Evolutionary conservation across 1,139 yeast genomes (phyloP).

Genomic region (Pichia kudriavzevii): DNA sequence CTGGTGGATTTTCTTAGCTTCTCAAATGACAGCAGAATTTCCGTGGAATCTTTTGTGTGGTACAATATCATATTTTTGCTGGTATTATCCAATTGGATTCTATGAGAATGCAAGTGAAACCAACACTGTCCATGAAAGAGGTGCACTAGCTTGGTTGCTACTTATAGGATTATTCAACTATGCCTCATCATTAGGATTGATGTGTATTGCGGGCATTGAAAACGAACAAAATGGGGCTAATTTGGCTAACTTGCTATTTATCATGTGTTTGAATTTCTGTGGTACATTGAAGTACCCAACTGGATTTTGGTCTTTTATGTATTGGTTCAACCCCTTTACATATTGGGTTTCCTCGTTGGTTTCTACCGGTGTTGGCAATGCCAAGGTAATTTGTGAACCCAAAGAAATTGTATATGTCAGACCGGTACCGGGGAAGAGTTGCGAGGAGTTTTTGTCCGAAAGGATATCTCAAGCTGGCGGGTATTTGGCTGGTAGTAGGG

Average conservation of each 20-base stretch:
- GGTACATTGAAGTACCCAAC: conserved; percentile 49
- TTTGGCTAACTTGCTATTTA: conserved; percentile 36
- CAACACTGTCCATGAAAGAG: conserved; percentile 47
- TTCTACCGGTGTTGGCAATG: conserved; percentile 36
- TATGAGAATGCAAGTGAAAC: conserved; percentile 38
- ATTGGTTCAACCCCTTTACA: conserved; percentile 47
- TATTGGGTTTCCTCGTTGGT: conserved; percentile 44
- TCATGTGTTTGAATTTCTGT: conserved; percentile 46
- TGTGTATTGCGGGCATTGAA: conserved; percentile 34
- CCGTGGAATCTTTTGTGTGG: conserved; percentile 48
- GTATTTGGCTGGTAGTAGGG: conserved; percentile 36
- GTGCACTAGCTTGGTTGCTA: conserved; percentile 57
- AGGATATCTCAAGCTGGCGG: conserved; percentile 38
- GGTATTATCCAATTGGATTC: conserved; percentile 51
- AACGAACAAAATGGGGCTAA: conserved; percentile 38
- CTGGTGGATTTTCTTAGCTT: conserved; percentile 48
- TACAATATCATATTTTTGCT: conserved; percentile 42
- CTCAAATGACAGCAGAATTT: conserved; percentile 45
- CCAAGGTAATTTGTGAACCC: conserved; percentile 36
- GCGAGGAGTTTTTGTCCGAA: conserved; percentile 35
- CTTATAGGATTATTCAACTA: conserved; percentile 32
- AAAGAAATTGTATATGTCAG: conserved; percentile 40
- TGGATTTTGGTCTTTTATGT: conserved; percentile 54
- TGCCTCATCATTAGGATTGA: conserved; percentile 34
- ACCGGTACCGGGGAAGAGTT: conserved; percentile 43